Conservation (phyloP, 2,329 filamentous ascomycete genomes). For the Volutella citrinella region DNA sequence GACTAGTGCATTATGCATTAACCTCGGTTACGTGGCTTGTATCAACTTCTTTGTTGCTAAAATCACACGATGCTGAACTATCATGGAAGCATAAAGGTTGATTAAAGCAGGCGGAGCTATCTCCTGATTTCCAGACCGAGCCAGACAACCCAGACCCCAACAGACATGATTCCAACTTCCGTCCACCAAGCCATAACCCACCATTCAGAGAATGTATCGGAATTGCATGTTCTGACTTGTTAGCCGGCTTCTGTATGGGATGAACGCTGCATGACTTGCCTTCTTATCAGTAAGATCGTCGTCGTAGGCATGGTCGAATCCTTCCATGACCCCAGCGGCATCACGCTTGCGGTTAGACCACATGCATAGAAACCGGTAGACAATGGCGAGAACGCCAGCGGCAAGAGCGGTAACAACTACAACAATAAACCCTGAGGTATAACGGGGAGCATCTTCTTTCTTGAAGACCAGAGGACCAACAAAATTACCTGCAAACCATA, state of each 20-base stretch:
- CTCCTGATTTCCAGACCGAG: no score
- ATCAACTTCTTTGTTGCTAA: no score
- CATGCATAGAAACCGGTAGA: slow-evolving; percentile 43
- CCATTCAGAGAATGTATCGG: slow-evolving; percentile 11
- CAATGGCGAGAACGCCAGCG: slow-evolving; percentile 33
- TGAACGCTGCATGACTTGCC: background rate
- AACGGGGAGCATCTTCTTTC: slow-evolving; percentile 37
- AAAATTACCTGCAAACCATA: slow-evolving; percentile 33
- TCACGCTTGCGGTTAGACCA: slow-evolving; percentile 43
- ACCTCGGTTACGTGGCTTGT: no score
- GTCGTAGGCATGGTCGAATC: slow-evolving; percentile 50
- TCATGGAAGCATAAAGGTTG: no score
- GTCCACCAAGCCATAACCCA: no score
- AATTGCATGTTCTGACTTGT: slow-evolving; percentile 16
- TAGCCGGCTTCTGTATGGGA: background rate
- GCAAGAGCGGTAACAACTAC: slow-evolving; percentile 32
- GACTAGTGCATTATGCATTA: no score
- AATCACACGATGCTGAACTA: no score
- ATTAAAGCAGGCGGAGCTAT: no score
- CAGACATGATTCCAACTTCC: no score
- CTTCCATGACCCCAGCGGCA: slow-evolving; percentile 40
- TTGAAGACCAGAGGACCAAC: slow-evolving; percentile 42
- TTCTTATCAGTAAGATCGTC: slow-evolving; percentile 48
- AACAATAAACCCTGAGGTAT: slow-evolving; percentile 36
- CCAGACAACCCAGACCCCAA: no score